Percentiles rank a stretch among this genome's conserved stretches.
phyloP scores from a whole-genome alignment of 2,329 filamentous ascomycete genomes.

The Aspergillus arachidicola region DNA sequence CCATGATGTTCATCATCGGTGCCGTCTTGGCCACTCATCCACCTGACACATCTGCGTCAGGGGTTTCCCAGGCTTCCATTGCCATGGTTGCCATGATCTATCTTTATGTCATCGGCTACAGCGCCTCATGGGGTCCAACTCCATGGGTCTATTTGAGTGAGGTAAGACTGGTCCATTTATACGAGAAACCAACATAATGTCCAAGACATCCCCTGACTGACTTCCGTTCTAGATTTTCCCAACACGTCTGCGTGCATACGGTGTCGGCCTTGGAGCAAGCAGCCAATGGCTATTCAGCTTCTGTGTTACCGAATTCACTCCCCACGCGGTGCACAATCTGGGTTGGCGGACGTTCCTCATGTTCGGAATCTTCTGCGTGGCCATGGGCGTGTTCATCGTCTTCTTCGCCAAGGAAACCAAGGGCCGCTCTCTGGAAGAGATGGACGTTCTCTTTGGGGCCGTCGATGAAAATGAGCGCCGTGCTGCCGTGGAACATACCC shows the following conservation, averaged over 20 bases:
- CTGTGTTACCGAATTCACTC: conserved; percentile 45
- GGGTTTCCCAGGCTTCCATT: conserved; percentile 35
- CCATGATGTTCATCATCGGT: conserved; percentile 46
- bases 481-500: conserved; percentile 28
- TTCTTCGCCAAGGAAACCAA: conserved; percentile 45
- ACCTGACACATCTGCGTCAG: conserved; percentile 27
- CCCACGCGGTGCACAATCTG: conserved; percentile 42
- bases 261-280: conserved; percentile 42
- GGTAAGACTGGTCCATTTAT: conserved; percentile 19
- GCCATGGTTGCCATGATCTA: conserved; percentile 53
- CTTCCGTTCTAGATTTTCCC: conserved; percentile 38
- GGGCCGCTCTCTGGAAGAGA: conserved; percentile 42
- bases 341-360: conserved; percentile 45
- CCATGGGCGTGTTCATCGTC: conserved; percentile 38
- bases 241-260: conserved; percentile 42
- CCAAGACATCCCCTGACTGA: not conserved
- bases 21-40: conserved; percentile 36
- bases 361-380: conserved; percentile 44
- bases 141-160: conserved; percentile 40
- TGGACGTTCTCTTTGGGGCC: conserved; percentile 38
- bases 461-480: conserved; percentile 27
- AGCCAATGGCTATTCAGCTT: conserved; percentile 48
- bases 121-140: conserved; percentile 30
- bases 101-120: conserved; percentile 44
- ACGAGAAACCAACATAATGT: not conserved